Percentiles rank a stretch among this genome's conserved stretches.
phyloP scores from a whole-genome alignment of 371 early-diverging fungal genomes.

The Encephalitozoon romaleae region DNA sequence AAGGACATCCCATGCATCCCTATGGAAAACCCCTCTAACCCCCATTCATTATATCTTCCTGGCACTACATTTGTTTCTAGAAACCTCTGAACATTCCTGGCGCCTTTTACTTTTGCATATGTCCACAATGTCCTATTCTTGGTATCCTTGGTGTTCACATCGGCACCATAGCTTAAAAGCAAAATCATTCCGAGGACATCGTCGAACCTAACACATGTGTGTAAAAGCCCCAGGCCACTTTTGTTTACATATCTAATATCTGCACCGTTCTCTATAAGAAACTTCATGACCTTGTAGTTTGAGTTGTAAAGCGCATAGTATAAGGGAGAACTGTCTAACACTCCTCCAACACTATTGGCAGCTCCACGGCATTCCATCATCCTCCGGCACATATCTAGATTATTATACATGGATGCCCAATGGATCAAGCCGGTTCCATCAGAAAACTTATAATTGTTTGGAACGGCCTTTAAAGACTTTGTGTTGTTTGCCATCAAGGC shows the following conservation, averaged over 20 bases:
- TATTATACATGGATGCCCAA: constrained; percentile 29
- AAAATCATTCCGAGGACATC: constrained; percentile 29
- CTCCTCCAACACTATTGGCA: constrained; percentile 27
- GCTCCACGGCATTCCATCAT: not conserved
- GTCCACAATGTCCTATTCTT: not conserved
- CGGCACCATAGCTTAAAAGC: not conserved
- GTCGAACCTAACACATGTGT: constrained; percentile 11
- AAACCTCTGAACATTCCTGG: not conserved
- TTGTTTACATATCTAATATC: constrained; percentile 13
- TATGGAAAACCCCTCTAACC: not conserved
- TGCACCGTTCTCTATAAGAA: constrained; percentile 24
- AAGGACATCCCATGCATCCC: not conserved
- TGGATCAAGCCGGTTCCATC: constrained; percentile 29
- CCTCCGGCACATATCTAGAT: not conserved
- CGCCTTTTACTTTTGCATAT: not conserved
- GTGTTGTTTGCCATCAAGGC: not conserved
- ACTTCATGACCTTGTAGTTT: constrained; percentile 19
- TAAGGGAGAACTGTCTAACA: constrained; percentile 21
- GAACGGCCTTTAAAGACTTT: not conserved
- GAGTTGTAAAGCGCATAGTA: constrained; percentile 37
- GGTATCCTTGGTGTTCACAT: not conserved
- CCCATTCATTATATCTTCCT: not conserved
- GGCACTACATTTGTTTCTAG: not conserved
- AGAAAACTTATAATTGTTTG: constrained; percentile 16
- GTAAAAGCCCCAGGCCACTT: not conserved